Evolutionary conservation across 139 green algal species (phyloP).

Genomic region (Tetradesmus lagerheimii): DNA sequence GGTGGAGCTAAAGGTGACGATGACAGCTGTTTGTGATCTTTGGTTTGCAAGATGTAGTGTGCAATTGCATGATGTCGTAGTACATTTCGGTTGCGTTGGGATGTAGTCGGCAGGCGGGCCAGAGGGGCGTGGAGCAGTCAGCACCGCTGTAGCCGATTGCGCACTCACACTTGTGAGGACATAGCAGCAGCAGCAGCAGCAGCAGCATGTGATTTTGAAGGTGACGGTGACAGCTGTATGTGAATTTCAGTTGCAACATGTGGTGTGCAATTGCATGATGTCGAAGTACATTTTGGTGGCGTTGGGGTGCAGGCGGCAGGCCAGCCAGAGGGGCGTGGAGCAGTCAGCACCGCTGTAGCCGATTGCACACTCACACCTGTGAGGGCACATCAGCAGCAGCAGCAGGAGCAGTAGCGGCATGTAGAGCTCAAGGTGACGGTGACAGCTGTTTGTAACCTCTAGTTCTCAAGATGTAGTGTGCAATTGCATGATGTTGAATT

Average conservation of each 20-base stretch:
- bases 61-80: too few relatives aligned
- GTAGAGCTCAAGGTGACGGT: too few relatives aligned
- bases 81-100: not conserved
- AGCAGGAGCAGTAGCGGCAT: not conserved
- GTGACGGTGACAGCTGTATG: too few relatives aligned
- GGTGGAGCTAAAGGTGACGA: too few relatives aligned
- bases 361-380: slow-evolving; percentile 25
- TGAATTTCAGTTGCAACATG: not conserved
- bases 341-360: not conserved
- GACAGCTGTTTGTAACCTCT: too few relatives aligned
- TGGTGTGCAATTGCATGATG: too few relatives aligned
- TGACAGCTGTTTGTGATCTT: too few relatives aligned
- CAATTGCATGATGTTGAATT: too few relatives aligned
- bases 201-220: too few relatives aligned
- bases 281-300: not conserved
- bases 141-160: not conserved
- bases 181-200: too few relatives aligned
- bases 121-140: not conserved
- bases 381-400: not conserved
- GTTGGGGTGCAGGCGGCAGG: not conserved
- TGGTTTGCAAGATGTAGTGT: not conserved
- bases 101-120: not conserved
- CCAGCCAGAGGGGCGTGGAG: not conserved
- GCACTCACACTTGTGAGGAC: slow-evolving; percentile 4
- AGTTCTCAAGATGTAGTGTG: not conserved